These are phyloP conservation scores for Stereum hirsutum DNA, from an alignment of 1,284 basidiomycete genomes.

Conservation along the genomic window DNA sequence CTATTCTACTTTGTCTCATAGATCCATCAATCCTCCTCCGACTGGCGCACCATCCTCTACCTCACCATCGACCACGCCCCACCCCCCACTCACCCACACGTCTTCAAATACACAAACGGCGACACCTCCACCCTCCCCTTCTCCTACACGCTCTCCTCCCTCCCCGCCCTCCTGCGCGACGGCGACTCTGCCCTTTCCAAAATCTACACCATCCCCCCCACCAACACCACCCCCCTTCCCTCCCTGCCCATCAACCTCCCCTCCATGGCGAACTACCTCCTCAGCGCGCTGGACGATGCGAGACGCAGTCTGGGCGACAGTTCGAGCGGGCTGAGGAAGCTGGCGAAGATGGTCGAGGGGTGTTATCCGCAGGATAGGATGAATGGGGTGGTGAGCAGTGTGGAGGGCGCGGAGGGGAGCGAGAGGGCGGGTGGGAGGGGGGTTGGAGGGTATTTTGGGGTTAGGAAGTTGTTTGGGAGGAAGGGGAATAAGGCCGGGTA, in stretches of 20 bases:
- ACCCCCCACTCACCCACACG: slow-evolving; percentile 33
- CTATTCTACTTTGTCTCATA: slow-evolving; percentile 16
- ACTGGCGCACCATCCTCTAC: slow-evolving; percentile 69
- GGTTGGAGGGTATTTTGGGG: too few species aligned
- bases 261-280: slow-evolving; percentile 63
- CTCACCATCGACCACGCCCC: slow-evolving; percentile 63
- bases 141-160: slow-evolving; percentile 52
- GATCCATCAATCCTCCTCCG: slow-evolving; percentile 45
- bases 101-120: slow-evolving; percentile 40
- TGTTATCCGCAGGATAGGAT: slow-evolving; percentile 44
- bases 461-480: slow-evolving; percentile 49
- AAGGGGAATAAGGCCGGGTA: slow-evolving; percentile 25
- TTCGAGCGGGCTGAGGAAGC: slow-evolving; percentile 48
- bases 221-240: slow-evolving; percentile 48
- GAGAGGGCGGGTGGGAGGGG: slow-evolving; percentile 31
- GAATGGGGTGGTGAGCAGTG: slow-evolving; percentile 17
- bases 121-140: slow-evolving; percentile 59
- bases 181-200: slow-evolving; percentile 56
- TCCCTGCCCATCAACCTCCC: slow-evolving; percentile 66
- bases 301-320: slow-evolving; percentile 48
- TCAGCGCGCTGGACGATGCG: slow-evolving; percentile 59
- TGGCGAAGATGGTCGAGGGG: slow-evolving; percentile 54
- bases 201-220: slow-evolving; percentile 60
- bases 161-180: slow-evolving; percentile 54
- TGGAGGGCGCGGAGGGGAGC: slow-evolving; percentile 25